phyloP scores from a whole-genome alignment of 2,329 filamentous ascomycete genomes.

The Trichoderma semiorbis region DNA sequence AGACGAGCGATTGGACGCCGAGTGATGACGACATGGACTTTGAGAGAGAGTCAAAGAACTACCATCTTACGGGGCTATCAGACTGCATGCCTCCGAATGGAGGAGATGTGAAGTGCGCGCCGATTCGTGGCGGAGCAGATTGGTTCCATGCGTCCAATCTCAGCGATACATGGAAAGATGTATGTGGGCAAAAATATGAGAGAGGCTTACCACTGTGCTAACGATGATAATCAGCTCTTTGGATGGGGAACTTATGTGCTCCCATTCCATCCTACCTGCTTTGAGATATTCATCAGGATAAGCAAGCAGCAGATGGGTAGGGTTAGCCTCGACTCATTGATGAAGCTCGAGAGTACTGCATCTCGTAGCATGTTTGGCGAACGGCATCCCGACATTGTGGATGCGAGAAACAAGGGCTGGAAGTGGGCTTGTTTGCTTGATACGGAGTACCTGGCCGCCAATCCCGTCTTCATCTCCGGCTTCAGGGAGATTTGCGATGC shows the following conservation, averaged over 20 bases:
- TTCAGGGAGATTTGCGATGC: conserved; percentile 8
- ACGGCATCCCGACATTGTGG: not conserved
- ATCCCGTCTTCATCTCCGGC: conserved; percentile 17
- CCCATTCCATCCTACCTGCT: conserved; percentile 30
- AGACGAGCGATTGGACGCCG: conserved; percentile 19
- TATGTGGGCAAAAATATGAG: not conserved
- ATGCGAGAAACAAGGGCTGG: conserved; percentile 1
- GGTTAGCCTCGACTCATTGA: conserved; percentile 24
- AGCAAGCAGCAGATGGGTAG: conserved; percentile 20
- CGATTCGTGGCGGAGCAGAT: conserved; percentile 7
- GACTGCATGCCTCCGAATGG: conserved; percentile 20
- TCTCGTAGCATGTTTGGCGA: not conserved
- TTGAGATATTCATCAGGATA: conserved; percentile 29
- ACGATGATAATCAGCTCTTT: not conserved
- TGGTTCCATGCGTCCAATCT: not conserved
- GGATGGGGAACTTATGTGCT: conserved; percentile 14
- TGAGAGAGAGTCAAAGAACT: conserved; percentile 14
- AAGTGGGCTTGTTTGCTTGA: conserved; percentile 13
- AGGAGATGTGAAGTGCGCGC: not conserved
- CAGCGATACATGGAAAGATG: not conserved
- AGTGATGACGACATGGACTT: conserved; percentile 23
- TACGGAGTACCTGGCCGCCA: conserved; percentile 18
- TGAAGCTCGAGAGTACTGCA: not conserved
- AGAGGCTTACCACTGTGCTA: not conserved
- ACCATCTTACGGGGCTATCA: conserved; percentile 23